phyloP scores from a whole-genome alignment of 306 rosid genomes.

The Carpinus fangiana region DNA sequence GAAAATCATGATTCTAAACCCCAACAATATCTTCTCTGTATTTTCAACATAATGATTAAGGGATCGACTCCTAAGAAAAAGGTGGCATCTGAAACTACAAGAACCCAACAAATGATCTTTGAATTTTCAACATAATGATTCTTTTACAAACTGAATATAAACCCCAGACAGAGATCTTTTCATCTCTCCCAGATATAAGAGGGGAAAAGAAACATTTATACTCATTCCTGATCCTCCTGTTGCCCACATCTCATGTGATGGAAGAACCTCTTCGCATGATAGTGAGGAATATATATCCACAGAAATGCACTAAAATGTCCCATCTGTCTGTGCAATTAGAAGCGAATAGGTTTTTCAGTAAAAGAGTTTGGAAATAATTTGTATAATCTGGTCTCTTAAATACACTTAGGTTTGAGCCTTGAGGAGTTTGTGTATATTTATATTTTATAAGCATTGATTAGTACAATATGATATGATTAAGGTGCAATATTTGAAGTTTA shows the following conservation, averaged over 20 bases:
- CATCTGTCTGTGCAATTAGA: neutral
- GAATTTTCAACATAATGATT: neutral
- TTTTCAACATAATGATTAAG: too few relatives aligned
- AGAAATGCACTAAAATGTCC: conserved; percentile 1
- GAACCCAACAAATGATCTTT: conserved; percentile 4
- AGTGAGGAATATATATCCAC: neutral
- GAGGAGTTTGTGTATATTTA: too few relatives aligned
- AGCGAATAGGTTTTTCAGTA: neutral
- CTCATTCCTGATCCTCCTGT: conserved; percentile 11
- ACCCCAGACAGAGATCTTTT: neutral
- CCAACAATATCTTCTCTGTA: neutral
- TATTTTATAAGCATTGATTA: too few relatives aligned
- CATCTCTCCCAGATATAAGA: neutral
- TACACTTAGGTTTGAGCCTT: too few relatives aligned
- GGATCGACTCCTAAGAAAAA: neutral
- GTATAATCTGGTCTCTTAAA: too few relatives aligned
- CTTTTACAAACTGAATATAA: neutral
- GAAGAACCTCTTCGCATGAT: conserved; percentile 5
- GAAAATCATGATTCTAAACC: conserved; percentile 36
- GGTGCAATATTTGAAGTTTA: too few relatives aligned
- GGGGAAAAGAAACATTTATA: neutral
- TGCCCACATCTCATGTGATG: conserved; percentile 15
- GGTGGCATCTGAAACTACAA: neutral
- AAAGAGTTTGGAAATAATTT: neutral
- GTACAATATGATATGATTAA: too few relatives aligned